Conservation (phyloP, 164 flowering plant species). For the Brasenia schreberi region DNA sequence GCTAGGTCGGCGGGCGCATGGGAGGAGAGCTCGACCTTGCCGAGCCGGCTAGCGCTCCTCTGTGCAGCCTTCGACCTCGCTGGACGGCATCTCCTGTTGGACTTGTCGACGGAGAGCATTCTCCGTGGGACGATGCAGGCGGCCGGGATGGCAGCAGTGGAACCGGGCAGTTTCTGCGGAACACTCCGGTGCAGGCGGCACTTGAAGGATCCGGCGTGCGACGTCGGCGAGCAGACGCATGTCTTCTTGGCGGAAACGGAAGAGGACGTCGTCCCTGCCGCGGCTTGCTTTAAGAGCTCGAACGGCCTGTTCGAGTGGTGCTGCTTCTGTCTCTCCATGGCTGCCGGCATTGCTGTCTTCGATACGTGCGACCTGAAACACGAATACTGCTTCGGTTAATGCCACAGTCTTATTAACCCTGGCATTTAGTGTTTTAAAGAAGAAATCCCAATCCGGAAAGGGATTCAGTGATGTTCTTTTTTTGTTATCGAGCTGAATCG, state of each 20-base stretch:
- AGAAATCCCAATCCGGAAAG: no score
- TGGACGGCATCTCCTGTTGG: neutral
- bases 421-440: no score
- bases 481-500: no score
- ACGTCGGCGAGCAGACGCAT: conserved; percentile 1
- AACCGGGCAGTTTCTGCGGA: neutral
- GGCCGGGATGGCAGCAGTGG: neutral
- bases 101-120: neutral
- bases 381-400: no score
- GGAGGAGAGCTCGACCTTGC: neutral
- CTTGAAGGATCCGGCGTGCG: neutral
- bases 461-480: no score
- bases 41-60: neutral
- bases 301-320: neutral
- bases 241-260: neutral
- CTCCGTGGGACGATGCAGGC: neutral
- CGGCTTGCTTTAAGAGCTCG: neutral
- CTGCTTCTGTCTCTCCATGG: neutral
- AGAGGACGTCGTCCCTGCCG: neutral
- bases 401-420: no score
- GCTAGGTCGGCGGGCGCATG: neutral
- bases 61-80: neutral
- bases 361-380: neutral
- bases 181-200: neutral
- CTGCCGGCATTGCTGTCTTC: neutral